Evolutionary conservation across 2,329 filamentous ascomycete genomes (phyloP).

Genomic region (Zymoseptoria tritici): DNA sequence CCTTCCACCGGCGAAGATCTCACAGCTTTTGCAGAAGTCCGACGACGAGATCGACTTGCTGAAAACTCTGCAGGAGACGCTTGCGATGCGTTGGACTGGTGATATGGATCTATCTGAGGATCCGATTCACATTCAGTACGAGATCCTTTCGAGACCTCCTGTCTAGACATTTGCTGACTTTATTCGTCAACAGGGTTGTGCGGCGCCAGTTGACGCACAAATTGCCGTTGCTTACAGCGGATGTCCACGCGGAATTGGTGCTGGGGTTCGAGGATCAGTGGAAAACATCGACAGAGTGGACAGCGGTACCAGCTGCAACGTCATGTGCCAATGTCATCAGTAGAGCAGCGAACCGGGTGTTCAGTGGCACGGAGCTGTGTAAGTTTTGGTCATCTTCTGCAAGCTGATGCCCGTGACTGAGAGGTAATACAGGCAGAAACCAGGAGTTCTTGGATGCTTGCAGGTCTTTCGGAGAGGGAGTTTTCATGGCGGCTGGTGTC

Average conservation of each 20-base stretch:
- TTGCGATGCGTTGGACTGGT: conserved; percentile 10
- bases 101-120: conserved; percentile 3
- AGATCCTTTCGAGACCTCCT: background rate
- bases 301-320: conserved; percentile 1
- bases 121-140: background rate
- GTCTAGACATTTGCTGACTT: background rate
- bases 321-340: conserved; percentile 12
- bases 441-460: conserved; percentile 12
- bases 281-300: conserved; percentile 4
- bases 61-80: conserved; percentile 4
- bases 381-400: background rate
- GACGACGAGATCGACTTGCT: conserved; percentile 13
- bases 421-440: conserved; percentile 2
- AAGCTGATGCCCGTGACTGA: background rate
- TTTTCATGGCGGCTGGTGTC: conserved; percentile 9
- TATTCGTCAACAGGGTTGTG: conserved; percentile 10
- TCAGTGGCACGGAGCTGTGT: conserved; percentile 16
- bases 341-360: conserved; percentile 15
- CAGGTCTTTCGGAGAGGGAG: conserved; percentile 5
- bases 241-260: conserved; percentile 10
- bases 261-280: conserved; percentile 12
- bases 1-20: conserved; percentile 9
- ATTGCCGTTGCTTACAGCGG: conserved; percentile 12
- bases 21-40: conserved; percentile 9
- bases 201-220: conserved; percentile 15